Evolutionary conservation across 306 rosid genomes (phyloP), one percentile per base, ranked within the genome.

Genomic region (Cotoneaster glaucophyllus): DNA sequence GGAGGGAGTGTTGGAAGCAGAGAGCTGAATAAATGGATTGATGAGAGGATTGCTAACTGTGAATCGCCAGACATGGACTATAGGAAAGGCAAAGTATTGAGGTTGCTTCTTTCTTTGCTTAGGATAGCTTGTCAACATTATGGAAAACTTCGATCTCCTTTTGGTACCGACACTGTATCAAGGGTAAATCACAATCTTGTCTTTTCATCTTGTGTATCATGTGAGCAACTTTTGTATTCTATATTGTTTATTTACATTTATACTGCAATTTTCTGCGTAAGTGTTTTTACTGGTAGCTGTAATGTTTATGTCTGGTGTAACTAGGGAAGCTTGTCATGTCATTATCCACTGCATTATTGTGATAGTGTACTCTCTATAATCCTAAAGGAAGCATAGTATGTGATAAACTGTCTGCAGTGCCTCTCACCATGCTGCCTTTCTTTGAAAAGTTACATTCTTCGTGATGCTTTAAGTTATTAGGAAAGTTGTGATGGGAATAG

Each of bases 71-170:
- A 89, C 71, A 74, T 82, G 88, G 97, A 91, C 77, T 90, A 81
- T 80, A 86, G 77, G 83, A 87, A 87, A 80, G 93, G 87, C 9
- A 92, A 84, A 88, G 86, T 78, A 64, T 80, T 88, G 88, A 90
- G 88, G 89, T 82, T 93, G 84, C 94, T 93, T 67, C 92, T 93
- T 70, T 90, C 93, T 70, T 91, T 93, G 88, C 97, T 93, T 64
- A 93, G 88, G 83, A 91, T 93, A 83, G 93, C 88, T 67, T 87
- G 92, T 79, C 96, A 93, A 71, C 96, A 93, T 80, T 91, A 93
- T 68, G 98, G 98, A 65, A 93, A 93, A 79, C 89, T 93, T 15
- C 94, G 97, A 25, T 93, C 97, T 67, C 94, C 98, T 67, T 93
- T 91, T 84, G 97, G 97, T 67, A 84, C 91, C 0, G 97, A 93